These are phyloP conservation scores for Fusarium bactridioides DNA, from an alignment of 2,329 filamentous ascomycete species.

Conservation along the genomic window DNA sequence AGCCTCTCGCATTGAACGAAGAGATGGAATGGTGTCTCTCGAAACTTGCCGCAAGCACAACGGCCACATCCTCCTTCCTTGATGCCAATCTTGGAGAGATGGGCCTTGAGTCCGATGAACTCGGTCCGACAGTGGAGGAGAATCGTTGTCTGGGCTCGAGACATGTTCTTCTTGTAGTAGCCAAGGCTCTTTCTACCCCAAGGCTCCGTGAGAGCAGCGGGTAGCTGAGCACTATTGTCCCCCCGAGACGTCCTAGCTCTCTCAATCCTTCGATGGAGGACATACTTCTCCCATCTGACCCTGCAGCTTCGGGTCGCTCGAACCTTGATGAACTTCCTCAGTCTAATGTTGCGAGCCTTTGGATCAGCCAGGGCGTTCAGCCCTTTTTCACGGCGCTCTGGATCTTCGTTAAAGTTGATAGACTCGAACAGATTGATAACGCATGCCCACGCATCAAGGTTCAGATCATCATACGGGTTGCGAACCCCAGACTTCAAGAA, in stretches of 20 bases:
- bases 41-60: neutral
- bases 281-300: neutral
- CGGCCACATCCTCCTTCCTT: neutral
- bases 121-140: slow-evolving; percentile 17
- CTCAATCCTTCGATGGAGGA: neutral
- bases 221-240: neutral
- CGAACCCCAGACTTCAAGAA: neutral
- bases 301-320: neutral
- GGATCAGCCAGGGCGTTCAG: neutral
- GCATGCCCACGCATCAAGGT: neutral
- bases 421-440: neutral
- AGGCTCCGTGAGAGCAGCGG: neutral
- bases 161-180: neutral
- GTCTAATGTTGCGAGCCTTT: neutral
- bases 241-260: neutral
- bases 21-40: neutral
- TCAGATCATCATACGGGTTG: neutral
- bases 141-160: slow-evolving; percentile 7
- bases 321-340: neutral
- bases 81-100: neutral
- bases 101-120: slow-evolving; percentile 3
- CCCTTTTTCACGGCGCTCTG: neutral
- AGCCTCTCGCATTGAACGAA: neutral
- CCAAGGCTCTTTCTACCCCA: neutral
- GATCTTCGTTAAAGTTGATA: neutral